These are phyloP conservation scores for Beauveria bassiana DNA, from an alignment of 2,329 filamentous ascomycete genomes.

Conservation along the genomic window DNA sequence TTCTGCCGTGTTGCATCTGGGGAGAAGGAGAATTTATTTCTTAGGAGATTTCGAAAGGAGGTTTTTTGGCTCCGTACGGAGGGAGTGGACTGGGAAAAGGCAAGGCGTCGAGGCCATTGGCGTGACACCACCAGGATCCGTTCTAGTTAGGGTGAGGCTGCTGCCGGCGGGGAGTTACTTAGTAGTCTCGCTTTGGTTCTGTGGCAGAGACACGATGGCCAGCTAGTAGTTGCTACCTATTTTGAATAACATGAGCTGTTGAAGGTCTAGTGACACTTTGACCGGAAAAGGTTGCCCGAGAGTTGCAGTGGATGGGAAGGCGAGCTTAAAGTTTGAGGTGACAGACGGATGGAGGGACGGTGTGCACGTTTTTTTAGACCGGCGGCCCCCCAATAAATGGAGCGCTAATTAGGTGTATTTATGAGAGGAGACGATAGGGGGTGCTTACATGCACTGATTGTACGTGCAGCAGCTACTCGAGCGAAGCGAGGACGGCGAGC, in stretches of 20 bases:
- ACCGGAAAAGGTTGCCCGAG: background rate
- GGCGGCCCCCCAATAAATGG: background rate
- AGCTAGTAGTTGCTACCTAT: too few species aligned
- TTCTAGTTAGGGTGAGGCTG: background rate
- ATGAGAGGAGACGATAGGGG: background rate
- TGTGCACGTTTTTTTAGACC: background rate
- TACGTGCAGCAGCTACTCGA: background rate
- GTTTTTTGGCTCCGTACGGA: background rate
- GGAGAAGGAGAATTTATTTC: background rate
- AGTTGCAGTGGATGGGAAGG: background rate
- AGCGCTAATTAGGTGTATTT: conserved; percentile 2
- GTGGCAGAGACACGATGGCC: background rate
- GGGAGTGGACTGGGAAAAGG: background rate
- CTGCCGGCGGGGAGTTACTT: background rate
- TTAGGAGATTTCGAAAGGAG: too few species aligned
- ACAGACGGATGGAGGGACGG: background rate
- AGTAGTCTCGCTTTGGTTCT: background rate
- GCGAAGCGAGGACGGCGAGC: background rate
- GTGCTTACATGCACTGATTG: background rate
- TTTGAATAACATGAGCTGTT: too few species aligned
- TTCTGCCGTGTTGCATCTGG: background rate
- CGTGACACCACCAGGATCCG: background rate
- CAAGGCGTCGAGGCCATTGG: background rate
- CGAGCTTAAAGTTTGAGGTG: background rate
- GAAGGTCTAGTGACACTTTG: too few species aligned